These are phyloP conservation scores for Thermochaetoides thermophila DNA, from an alignment of 495 filamentous ascomycete species.

Conservation along the genomic window DNA sequence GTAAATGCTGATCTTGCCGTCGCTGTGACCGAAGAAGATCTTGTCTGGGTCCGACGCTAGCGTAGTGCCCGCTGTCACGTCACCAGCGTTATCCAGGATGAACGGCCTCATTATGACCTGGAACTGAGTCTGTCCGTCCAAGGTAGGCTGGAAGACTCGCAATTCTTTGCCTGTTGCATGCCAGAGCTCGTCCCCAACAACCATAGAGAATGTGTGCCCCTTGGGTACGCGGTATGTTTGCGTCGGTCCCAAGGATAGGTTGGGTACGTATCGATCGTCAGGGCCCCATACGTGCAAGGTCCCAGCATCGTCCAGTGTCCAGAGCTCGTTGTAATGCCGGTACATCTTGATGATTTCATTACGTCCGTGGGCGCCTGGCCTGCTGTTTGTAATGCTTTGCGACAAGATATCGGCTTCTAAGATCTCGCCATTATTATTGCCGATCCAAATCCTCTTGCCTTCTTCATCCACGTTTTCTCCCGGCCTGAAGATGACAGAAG, in stretches of 20 bases:
- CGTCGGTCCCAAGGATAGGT: slow-evolving; percentile 47
- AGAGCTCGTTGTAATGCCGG: slow-evolving; percentile 76
- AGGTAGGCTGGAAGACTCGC: slow-evolving; percentile 61
- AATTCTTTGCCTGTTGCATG: slow-evolving; percentile 79
- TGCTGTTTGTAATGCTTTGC: slow-evolving; percentile 49
- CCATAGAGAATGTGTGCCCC: slow-evolving; percentile 77
- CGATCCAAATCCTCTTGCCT: slow-evolving; percentile 77
- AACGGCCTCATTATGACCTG: slow-evolving; percentile 58
- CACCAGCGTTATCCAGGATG: slow-evolving; percentile 49
- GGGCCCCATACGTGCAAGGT: slow-evolving; percentile 78
- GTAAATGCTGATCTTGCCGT: slow-evolving; percentile 90
- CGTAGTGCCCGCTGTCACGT: slow-evolving; percentile 75
- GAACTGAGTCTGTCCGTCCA: slow-evolving; percentile 49
- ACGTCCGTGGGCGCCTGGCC: slow-evolving; percentile 58
- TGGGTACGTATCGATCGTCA: slow-evolving; percentile 60
- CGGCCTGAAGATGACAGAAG: slow-evolving; percentile 76
- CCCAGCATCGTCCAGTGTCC: slow-evolving; percentile 86
- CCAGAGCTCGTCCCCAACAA: slow-evolving; percentile 70
- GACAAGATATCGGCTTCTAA: slow-evolving; percentile 69
- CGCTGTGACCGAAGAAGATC: slow-evolving; percentile 80
- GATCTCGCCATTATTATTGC: slow-evolving; percentile 72
- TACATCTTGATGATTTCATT: slow-evolving; percentile 77
- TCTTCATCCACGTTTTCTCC: slow-evolving; percentile 58
- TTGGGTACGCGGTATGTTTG: slow-evolving; percentile 57
- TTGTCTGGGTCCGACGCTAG: slow-evolving; percentile 60